Base-by-base conservation (phyloP, 768 basidiomycete genomes). In the Tricholomella constricta region DNA sequence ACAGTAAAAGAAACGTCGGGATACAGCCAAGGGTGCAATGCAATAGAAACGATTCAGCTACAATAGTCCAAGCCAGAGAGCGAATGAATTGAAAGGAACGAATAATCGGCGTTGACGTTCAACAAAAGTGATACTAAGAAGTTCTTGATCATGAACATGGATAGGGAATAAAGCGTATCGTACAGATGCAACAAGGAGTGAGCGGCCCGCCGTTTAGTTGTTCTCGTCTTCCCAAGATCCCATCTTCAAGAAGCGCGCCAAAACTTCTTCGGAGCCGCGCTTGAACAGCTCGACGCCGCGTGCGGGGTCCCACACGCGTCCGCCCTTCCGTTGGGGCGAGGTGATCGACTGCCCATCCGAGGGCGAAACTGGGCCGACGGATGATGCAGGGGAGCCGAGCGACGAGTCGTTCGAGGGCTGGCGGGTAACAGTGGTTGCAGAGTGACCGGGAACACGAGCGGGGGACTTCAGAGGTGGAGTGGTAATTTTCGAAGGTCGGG, bases 271-370 rank as follows among this genome's bases (percentile, higher is more conserved):
- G 2, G 91, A 93, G 12, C 88, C 88, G 46, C 82, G 83, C 68
- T 93, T 94, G 72, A 94, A 93, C 35, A 89, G 62, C 54, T 95
- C 93, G 2, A 94, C 85, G 38, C 86, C 88, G 19, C 92, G 84
- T 9, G 85, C 84, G 15, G 93, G 93, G 65, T 94, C 92, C 85
- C 89, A 96, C 4, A 89, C 86, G 19, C 91, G 80, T 2, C 78
- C 80, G 19, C 78, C 76, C 60, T 79, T 82, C 44, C 73, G 69
- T 32, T 65, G 45, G 2, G 76, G 68, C 9, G 71, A 63, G 15
- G 69, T 53, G 32, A 66, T 49, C 7, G 72, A 63, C 20, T 69
- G 67, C 7, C 67, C 69, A 38, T 80, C 81, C 22, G 72, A 65
- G 10, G 82, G 79, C 14, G 81, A 83, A 12, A 78, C 38, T 1